Evolutionary conservation across 2,329 filamentous ascomycete genomes (phyloP).

Genomic region (Cercospora canescens): DNA sequence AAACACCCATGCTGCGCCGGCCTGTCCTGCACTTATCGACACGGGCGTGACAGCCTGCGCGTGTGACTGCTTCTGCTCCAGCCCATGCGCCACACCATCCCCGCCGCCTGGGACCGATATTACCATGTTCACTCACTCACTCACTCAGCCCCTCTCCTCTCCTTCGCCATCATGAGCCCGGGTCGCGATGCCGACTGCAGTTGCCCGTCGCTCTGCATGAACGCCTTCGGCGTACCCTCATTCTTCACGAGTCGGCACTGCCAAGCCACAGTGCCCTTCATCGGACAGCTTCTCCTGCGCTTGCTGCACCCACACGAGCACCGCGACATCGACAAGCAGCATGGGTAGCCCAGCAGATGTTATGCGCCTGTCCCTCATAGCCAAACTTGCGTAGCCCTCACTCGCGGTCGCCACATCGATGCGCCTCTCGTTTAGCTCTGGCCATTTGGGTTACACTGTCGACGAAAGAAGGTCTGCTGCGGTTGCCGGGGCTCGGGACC

Average conservation of each 20-base stretch:
- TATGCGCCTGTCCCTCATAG: neutral
- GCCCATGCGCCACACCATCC: neutral
- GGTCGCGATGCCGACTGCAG: neutral
- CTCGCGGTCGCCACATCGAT: neutral
- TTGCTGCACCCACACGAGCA: neutral
- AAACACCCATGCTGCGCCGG: neutral
- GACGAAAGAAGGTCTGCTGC: slow-evolving; percentile 10
- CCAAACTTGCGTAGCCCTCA: neutral
- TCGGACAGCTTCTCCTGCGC: neutral
- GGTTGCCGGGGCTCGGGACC: slow-evolving; percentile 13
- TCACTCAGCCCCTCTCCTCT: neutral
- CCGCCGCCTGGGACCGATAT: neutral
- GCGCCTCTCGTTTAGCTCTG: neutral
- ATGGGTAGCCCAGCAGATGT: neutral
- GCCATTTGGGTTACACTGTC: neutral
- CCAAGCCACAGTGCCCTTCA: neutral
- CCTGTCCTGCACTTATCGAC: neutral
- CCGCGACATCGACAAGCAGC: neutral
- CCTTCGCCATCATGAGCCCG: neutral
- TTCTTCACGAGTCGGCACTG: neutral
- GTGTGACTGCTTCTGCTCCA: slow-evolving; percentile 1
- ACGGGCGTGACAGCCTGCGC: slow-evolving; percentile 2
- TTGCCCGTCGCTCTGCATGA: neutral
- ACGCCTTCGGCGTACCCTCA: neutral
- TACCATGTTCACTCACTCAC: neutral